Conservation (phyloP, 768 basidiomycete genomes). For the Tylopilus intermedius region DNA sequence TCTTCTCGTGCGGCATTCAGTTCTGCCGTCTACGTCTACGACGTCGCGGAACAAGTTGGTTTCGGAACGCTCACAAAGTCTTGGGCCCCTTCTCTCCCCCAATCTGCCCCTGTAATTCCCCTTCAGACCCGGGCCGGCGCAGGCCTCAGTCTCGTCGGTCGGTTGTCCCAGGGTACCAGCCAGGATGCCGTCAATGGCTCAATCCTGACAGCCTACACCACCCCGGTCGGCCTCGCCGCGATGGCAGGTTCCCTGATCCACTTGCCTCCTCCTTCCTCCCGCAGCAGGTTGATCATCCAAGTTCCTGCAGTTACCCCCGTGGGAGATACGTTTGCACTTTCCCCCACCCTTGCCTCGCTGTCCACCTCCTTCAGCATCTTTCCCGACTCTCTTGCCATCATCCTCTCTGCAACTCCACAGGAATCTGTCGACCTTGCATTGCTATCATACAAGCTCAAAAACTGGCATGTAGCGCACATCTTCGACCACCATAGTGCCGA, state of each 20-base stretch:
- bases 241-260: slow-evolving; percentile 78
- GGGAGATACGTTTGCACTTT: slow-evolving; percentile 63
- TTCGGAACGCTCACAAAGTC: slow-evolving; percentile 70
- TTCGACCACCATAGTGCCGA: slow-evolving; percentile 83
- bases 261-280: slow-evolving; percentile 57
- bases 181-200: slow-evolving; percentile 55
- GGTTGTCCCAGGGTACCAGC: slow-evolving; percentile 76
- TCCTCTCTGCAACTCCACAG: slow-evolving; percentile 81
- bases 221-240: slow-evolving; percentile 74
- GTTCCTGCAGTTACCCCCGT: slow-evolving; percentile 69
- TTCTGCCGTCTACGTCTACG: slow-evolving; percentile 75
- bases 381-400: slow-evolving; percentile 60
- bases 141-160: slow-evolving; percentile 72
- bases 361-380: slow-evolving; percentile 56
- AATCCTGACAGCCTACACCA: slow-evolving; percentile 74
- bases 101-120: slow-evolving; percentile 53
- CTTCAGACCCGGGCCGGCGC: slow-evolving; percentile 84
- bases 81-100: slow-evolving; percentile 44
- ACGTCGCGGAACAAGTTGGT: slow-evolving; percentile 79
- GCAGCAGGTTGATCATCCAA: slow-evolving; percentile 74
- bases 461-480: slow-evolving; percentile 76
- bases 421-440: slow-evolving; percentile 75
- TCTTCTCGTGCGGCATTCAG: slow-evolving; percentile 51
- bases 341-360: slow-evolving; percentile 71
- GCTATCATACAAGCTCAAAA: slow-evolving; percentile 65